Evolutionary conservation across 352 stramenopile genomes (phyloP).

Genomic region (Blastocystis sp.): DNA sequence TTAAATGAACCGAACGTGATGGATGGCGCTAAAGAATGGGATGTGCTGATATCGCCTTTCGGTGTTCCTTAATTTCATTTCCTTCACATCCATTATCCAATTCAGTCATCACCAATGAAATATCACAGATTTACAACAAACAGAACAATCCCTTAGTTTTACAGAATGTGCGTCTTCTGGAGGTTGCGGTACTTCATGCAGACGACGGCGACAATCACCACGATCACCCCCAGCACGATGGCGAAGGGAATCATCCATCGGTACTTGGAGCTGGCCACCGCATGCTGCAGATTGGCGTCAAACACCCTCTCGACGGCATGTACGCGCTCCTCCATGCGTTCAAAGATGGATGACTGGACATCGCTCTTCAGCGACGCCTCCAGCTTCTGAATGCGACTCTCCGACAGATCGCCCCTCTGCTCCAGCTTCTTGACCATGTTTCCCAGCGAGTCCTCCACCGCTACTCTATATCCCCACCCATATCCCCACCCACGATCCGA

Average conservation of each 20-base stretch:
- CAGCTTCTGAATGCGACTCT: constrained; percentile 61
- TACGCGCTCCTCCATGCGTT: constrained; percentile 15
- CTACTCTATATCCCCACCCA: background rate
- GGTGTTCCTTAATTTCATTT: too few species aligned
- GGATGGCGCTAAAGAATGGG: too few species aligned
- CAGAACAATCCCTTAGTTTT: background rate
- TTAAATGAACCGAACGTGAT: too few species aligned
- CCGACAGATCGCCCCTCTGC: constrained; percentile 61
- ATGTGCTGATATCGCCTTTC: too few species aligned
- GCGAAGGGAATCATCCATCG: constrained; percentile 53
- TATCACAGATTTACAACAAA: background rate
- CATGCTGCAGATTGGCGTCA: constrained; percentile 3
- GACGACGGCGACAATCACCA: background rate
- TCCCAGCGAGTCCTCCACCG: constrained; percentile 66
- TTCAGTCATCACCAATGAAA: too few species aligned
- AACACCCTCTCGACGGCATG: constrained; percentile 5
- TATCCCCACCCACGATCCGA: constrained; percentile 68
- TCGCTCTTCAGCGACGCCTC: constrained; percentile 58
- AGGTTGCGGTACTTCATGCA: constrained; percentile 24
- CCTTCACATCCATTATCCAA: too few species aligned
- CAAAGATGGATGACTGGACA: constrained; percentile 15
- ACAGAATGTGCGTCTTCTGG: constrained; percentile 43
- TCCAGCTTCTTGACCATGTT: constrained; percentile 73
- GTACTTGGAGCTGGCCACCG: background rate
- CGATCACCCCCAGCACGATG: background rate